These are phyloP conservation scores for Scleroderma citrinum DNA, from an alignment of 768 basidiomycete species.

Conservation along the genomic window DNA sequence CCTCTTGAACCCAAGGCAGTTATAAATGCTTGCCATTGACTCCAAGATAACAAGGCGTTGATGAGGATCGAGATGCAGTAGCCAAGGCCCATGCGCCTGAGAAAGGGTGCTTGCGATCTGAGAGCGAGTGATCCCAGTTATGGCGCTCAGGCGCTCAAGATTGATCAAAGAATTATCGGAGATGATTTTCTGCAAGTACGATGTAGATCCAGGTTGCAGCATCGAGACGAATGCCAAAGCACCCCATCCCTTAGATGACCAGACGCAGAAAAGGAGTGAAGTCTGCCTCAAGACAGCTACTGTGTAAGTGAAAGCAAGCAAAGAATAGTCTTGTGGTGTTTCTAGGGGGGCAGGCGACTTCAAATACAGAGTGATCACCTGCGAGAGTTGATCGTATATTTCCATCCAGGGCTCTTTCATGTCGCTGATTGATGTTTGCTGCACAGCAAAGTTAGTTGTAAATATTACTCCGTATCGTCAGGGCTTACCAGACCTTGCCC, in stretches of 20 bases:
- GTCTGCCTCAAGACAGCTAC: slow-evolving; percentile 66
- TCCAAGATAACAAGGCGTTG: slow-evolving; percentile 72
- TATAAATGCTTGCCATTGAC: slow-evolving; percentile 66
- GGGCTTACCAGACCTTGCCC: slow-evolving; percentile 64
- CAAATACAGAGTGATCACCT: slow-evolving; percentile 57
- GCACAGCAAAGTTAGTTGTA: slow-evolving; percentile 10
- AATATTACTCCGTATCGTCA: neutral
- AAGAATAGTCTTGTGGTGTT: slow-evolving; percentile 49
- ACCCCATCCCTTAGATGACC: slow-evolving; percentile 88
- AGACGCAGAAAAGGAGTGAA: slow-evolving; percentile 68
- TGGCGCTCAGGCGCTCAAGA: slow-evolving; percentile 58
- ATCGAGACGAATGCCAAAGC: slow-evolving; percentile 69
- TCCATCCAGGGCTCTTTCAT: slow-evolving; percentile 72
- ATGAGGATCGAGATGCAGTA: slow-evolving; percentile 69
- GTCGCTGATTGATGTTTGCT: slow-evolving; percentile 53
- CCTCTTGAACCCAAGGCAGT: slow-evolving; percentile 75
- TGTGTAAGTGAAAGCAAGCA: slow-evolving; percentile 63
- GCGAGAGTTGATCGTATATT: slow-evolving; percentile 64
- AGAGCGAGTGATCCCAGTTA: slow-evolving; percentile 66
- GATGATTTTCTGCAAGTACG: slow-evolving; percentile 55
- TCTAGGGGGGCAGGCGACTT: slow-evolving; percentile 48
- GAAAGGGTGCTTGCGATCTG: slow-evolving; percentile 61
- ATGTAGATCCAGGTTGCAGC: slow-evolving; percentile 58
- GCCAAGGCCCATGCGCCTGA: slow-evolving; percentile 81
- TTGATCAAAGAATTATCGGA: slow-evolving; percentile 43